phyloP scores from a whole-genome alignment of 495 filamentous ascomycete genomes.

The Podospora comata region DNA sequence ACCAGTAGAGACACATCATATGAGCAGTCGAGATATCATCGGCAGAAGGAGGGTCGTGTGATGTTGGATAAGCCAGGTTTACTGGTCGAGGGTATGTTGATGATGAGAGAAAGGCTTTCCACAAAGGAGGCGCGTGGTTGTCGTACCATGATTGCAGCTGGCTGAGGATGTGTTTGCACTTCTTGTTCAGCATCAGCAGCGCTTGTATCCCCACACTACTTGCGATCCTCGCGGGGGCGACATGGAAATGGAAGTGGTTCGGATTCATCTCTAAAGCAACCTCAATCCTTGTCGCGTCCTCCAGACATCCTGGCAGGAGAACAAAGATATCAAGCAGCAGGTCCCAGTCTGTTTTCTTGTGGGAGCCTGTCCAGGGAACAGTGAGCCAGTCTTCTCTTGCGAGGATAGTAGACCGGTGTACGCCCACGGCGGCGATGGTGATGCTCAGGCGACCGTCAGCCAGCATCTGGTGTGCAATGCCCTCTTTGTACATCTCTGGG shows the following conservation, averaged over 20 bases:
- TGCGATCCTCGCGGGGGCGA: neutral
- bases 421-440: neutral
- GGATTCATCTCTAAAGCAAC: neutral
- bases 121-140: neutral
- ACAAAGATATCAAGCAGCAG: constrained; percentile 16
- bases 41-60: neutral
- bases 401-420: neutral
- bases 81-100: neutral
- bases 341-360: constrained; percentile 3
- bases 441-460: constrained; percentile 1
- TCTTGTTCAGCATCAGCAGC: neutral
- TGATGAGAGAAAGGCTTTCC: neutral
- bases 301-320: constrained; percentile 8
- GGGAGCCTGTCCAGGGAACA: constrained; percentile 7
- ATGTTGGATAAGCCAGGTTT: neutral
- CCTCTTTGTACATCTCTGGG: neutral
- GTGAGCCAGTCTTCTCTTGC: constrained; percentile 9
- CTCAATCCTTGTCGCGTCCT: neutral
- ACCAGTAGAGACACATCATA: constrained; percentile 5
- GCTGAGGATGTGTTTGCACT: neutral
- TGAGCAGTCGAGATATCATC: neutral
- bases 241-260: neutral
- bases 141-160: neutral
- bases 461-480: neutral
- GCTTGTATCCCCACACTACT: neutral